Evolutionary conservation across 2,329 filamentous ascomycete species (phyloP), one percentile per base, ranked within the genome.

Genomic region (Fusarium siculi): DNA sequence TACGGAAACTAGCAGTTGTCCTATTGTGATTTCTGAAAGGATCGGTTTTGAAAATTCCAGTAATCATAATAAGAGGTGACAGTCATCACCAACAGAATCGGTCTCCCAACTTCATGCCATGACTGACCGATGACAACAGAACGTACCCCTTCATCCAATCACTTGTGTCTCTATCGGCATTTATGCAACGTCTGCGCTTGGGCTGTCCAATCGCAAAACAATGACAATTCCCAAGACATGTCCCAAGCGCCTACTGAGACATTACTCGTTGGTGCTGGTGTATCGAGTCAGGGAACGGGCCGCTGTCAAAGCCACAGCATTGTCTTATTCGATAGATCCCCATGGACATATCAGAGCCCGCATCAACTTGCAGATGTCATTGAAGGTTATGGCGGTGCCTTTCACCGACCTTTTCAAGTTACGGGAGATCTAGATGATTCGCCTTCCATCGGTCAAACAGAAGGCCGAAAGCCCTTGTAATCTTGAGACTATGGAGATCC

Each of bases 261-360:
- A 55, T 62, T 63, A 43, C 53, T 63, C 40, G 62, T 52, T 53
- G n/a, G 30, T 63, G 57, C 47, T 68, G 62, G 36, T 58, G 39
- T 57, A 59, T 63, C 53, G 55, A 60, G 50, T 55, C 60, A 42
- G 58, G 53, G 56, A 56, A 63, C 50, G 64, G 53, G 36, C 69
- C 59, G 43, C 34, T 61, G 36, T 76, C 72, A 66, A 62, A 70
- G 63, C 63, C 64, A 53, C 50, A 74, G 67, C 62, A 53, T 66
- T 52, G 57, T 61, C n/a, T 66, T 21, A 43, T 46, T 55, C 36
- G 46, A 65, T 62, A 61, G 62, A 55, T 68, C 61, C 62, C 71
- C 64, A 66, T 72, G 56, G 49, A 50, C 16, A 18, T 50, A 15
- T 34, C 30, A 32, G 21, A 40, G 36, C 42, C 36, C 23, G 39